Conservation (phyloP, 441 rosid species). For the Jatropha multifida region DNA sequence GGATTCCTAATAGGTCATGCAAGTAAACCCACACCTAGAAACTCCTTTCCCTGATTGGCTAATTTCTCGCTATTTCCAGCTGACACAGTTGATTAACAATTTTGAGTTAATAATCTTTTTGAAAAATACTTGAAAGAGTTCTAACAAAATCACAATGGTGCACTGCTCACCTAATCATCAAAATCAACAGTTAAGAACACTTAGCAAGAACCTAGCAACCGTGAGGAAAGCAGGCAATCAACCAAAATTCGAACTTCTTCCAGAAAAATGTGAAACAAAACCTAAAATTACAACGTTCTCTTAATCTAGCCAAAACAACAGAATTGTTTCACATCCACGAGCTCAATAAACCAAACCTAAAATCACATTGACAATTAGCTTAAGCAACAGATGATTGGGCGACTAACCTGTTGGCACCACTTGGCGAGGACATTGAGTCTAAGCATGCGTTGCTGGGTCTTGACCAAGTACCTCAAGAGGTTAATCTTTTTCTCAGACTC, state of each 20-base stretch:
- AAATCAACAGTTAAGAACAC: no score
- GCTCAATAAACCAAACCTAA: not conserved
- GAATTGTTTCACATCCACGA: not conserved
- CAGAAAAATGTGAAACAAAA: not conserved
- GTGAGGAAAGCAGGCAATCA: no score
- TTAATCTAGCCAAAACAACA: not conserved
- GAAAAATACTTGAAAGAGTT: not conserved
- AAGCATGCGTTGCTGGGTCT: slow-evolving; percentile 95
- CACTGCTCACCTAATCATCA: no score
- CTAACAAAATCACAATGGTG: not conserved
- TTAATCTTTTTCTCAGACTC: slow-evolving; percentile 87
- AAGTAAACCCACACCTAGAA: not conserved
- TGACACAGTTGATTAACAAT: not conserved
- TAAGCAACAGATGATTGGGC: no score
- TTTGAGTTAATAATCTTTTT: not conserved
- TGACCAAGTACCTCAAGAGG: slow-evolving; percentile 73
- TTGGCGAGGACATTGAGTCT: slow-evolving; percentile 90
- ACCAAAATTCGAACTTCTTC: not conserved
- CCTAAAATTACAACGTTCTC: not conserved
- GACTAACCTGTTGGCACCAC: slow-evolving; percentile 92
- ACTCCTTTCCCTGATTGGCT: not conserved
- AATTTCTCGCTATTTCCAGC: not conserved
- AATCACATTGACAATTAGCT: not conserved
- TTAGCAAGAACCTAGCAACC: no score
- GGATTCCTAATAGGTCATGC: not conserved